Evolutionary conservation across 2,329 filamentous ascomycete genomes (phyloP).

Genomic region (Neonectria coccinea): DNA sequence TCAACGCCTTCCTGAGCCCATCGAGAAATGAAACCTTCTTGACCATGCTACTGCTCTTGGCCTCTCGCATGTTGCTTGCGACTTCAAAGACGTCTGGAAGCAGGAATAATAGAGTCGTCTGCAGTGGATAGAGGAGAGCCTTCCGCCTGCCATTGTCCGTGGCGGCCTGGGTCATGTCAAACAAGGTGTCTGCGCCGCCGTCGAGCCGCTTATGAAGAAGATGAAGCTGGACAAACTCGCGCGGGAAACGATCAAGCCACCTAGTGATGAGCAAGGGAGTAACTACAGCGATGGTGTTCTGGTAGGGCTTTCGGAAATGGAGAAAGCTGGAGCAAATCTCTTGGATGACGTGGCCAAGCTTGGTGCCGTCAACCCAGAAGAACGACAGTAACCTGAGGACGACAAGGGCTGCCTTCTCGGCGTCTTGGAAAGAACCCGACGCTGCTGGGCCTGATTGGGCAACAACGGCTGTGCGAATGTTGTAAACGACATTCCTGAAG

Average conservation of each 20-base stretch:
- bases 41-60: constrained; percentile 70
- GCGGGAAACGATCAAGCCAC: constrained; percentile 74
- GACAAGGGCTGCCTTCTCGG: constrained; percentile 65
- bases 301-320: constrained; percentile 72
- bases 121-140: constrained; percentile 70
- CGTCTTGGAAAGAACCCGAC: constrained; percentile 56
- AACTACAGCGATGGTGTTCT: constrained; percentile 72
- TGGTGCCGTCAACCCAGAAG: constrained; percentile 73
- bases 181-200: constrained; percentile 73
- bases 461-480: constrained; percentile 59
- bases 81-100: constrained; percentile 78
- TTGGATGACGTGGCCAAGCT: constrained; percentile 71
- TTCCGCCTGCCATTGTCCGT: constrained; percentile 68
- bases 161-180: constrained; percentile 75
- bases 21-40: constrained; percentile 77
- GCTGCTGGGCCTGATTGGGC: constrained; percentile 52
- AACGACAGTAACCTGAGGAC: constrained; percentile 70
- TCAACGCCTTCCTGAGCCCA: constrained; percentile 69
- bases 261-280: constrained; percentile 72
- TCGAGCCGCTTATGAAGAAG: constrained; percentile 71
- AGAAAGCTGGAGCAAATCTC: constrained; percentile 76
- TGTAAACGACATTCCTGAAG: constrained; percentile 64
- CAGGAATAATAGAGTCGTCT: constrained; percentile 71
- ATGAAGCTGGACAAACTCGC: constrained; percentile 74
- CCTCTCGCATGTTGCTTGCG: constrained; percentile 74